phyloP scores from a whole-genome alignment of 2,329 filamentous ascomycete genomes.

The Tolypocladium cylindrosporum region DNA sequence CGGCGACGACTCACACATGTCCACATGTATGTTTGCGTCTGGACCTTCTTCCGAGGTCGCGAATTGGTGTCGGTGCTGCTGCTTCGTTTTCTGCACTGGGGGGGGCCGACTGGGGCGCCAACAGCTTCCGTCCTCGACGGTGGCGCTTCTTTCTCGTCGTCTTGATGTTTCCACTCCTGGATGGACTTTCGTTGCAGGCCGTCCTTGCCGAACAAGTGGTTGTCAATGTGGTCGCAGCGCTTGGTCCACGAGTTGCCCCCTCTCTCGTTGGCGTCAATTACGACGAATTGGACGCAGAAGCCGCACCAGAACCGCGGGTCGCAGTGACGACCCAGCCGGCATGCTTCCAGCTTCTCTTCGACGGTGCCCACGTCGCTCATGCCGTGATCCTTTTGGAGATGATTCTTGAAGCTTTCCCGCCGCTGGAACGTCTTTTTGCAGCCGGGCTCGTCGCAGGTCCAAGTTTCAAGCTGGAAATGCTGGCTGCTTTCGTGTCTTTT shows the following conservation, averaged over 20 bases:
- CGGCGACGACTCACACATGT: conserved; percentile 16
- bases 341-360: conserved; percentile 36
- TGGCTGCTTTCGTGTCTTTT: conserved; percentile 80
- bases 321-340: conserved; percentile 54
- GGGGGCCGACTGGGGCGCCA: background rate
- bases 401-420: conserved; percentile 47
- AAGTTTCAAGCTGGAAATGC: conserved; percentile 62
- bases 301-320: conserved; percentile 76
- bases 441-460: conserved; percentile 50
- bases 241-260: conserved; percentile 42
- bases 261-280: conserved; percentile 31
- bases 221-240: conserved; percentile 63
- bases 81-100: conserved; percentile 3
- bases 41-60: conserved; percentile 5
- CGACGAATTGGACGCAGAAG: conserved; percentile 56
- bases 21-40: conserved; percentile 16
- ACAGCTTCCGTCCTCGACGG: background rate
- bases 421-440: conserved; percentile 53
- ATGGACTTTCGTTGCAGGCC: conserved; percentile 31
- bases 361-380: conserved; percentile 19
- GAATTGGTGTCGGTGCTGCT: background rate
- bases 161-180: conserved; percentile 42
- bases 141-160: conserved; percentile 8
- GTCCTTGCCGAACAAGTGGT: conserved; percentile 51
- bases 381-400: conserved; percentile 46